Evolutionary conservation across 768 basidiomycete genomes (phyloP).

Genomic region (Pleurotus citrinopileatus): DNA sequence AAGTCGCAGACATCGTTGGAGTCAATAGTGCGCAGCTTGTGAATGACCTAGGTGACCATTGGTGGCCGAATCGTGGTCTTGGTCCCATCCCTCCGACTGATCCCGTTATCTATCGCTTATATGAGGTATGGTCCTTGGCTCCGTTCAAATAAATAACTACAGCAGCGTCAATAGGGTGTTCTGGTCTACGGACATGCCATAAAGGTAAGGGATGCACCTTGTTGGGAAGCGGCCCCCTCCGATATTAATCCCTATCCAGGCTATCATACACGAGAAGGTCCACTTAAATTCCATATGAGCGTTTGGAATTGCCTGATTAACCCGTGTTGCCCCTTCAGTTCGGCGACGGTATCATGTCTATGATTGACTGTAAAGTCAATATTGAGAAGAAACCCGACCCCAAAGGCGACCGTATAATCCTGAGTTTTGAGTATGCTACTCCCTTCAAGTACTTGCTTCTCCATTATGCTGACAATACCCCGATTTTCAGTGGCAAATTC

Average conservation of each 20-base stretch:
- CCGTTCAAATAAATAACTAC: too few species aligned
- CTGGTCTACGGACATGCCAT: slow-evolving; percentile 78
- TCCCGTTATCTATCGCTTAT: slow-evolving; percentile 79
- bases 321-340: slow-evolving; percentile 41
- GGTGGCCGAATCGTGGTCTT: slow-evolving; percentile 74
- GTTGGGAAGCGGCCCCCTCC: not conserved
- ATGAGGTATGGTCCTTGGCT: slow-evolving; percentile 50
- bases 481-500: slow-evolving; percentile 14
- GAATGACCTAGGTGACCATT: slow-evolving; percentile 54
- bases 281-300: not conserved
- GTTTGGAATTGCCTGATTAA: not conserved
- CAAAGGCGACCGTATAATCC: slow-evolving; percentile 74
- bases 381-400: slow-evolving; percentile 70
- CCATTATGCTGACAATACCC: not conserved
- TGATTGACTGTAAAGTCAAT: slow-evolving; percentile 79
- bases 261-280: slow-evolving; percentile 78
- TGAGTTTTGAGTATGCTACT: slow-evolving; percentile 73
- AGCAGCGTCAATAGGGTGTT: slow-evolving; percentile 42
- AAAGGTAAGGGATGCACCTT: slow-evolving; percentile 44
- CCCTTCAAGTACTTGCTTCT: not conserved
- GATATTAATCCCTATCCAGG: slow-evolving; percentile 28
- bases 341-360: slow-evolving; percentile 86
- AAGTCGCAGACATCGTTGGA: slow-evolving; percentile 48
- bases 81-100: slow-evolving; percentile 74
- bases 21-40: slow-evolving; percentile 37